phyloP scores from a whole-genome alignment of 2,329 filamentous ascomycete species.

The Apiospora saccharicola region DNA sequence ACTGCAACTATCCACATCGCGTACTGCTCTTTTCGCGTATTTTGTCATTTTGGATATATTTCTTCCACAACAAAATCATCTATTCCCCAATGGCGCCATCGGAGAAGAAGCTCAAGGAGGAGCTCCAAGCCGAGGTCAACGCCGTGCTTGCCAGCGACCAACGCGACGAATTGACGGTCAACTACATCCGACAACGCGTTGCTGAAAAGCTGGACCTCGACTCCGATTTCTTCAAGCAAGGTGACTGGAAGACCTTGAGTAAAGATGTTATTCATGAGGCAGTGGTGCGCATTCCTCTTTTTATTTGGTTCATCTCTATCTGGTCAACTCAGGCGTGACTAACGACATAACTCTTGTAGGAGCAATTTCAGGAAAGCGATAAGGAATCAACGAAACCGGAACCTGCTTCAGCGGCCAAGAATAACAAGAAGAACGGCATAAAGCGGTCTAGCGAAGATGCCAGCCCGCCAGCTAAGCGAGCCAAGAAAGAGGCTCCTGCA shows the following conservation, averaged over 20 bases:
- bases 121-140: conserved; percentile 55
- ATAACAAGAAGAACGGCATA: conserved; percentile 36
- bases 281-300: conserved; percentile 53
- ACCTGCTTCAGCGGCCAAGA: conserved; percentile 25
- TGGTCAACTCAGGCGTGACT: conserved; percentile 25
- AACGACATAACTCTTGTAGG: conserved; percentile 26
- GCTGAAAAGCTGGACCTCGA: conserved; percentile 58
- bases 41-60: not conserved
- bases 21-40: not conserved
- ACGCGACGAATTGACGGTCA: conserved; percentile 61
- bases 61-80: not conserved
- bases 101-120: conserved; percentile 47
- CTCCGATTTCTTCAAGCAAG: conserved; percentile 56
- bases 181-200: conserved; percentile 60
- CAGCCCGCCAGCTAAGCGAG: conserved; percentile 44
- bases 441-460: conserved; percentile 44
- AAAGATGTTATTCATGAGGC: conserved; percentile 63
- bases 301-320: not conserved
- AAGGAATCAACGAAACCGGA: conserved; percentile 27
- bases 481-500: conserved; percentile 35
- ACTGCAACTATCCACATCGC: not conserved
- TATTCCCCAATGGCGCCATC: conserved; percentile 21
- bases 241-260: conserved; percentile 65
- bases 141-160: conserved; percentile 52
- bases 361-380: conserved; percentile 29